Evolutionary conservation across 2,329 filamentous ascomycete species (phyloP), one percentile per base, ranked within the genome.

Genomic region (Karstenula rhodostoma): DNA sequence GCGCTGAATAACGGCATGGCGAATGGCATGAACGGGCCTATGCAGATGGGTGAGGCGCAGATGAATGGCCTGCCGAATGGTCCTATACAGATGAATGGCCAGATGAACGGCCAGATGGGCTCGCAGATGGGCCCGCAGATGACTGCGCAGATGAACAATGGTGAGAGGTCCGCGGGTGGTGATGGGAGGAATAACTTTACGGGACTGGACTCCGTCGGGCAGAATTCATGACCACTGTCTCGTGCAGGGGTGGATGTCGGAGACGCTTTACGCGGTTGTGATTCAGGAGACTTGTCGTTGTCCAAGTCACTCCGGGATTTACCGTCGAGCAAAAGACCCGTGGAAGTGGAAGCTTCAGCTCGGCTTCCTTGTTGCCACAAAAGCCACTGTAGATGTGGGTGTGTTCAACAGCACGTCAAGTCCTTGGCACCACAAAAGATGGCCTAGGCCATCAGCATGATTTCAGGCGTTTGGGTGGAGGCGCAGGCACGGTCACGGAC

Each of bases 151-250:
- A 63, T 63, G 23, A 65, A 62, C 17, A 58, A 66, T 10, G 64
- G 68, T 13, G 67, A 73, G 17, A 61, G 57, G 22, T 65, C 71
- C 9, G 62, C 71, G 17, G 64, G 65, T 9, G 60, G 60, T 23
- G 68, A 73, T 52, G 66, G 64, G 35, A 62, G 67, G 29, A 68
- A 66, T 47, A 67, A 59, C 59, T 69, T 69, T 46, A 58, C 27
- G 44, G 67, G 64, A 4, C 61, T 71, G 4, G 69, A 72, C 22
- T 59, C 56, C 10, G 48, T 51, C 9, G 22, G 32, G 23, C 48
- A 51, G 33, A 51, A 12, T 9, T 51, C 48, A 40, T 51, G 32
- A 51, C 19, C n/a, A 37, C n/a, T 40, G 17, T 40, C 17, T 17
- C 13, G 37, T 7, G 37, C 3, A 9, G 15, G 37, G 3, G 37